Conservation (phyloP, 140 eudicot species). For the Bidens hawaiensis region DNA sequence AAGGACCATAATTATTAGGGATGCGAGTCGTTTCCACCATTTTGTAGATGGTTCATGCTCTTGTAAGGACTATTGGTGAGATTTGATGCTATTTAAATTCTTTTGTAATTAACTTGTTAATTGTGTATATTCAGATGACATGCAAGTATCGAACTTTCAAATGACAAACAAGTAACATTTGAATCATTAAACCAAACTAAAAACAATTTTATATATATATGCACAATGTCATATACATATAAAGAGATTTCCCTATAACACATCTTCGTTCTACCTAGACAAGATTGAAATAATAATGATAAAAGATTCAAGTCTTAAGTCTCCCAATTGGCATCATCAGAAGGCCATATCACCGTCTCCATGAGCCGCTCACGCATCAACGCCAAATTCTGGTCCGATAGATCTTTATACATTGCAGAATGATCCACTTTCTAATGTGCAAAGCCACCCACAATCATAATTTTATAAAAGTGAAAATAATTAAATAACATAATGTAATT, state of each 20-base stretch:
- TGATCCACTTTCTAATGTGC: conserved; percentile 75
- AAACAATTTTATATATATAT: conserved; percentile 24
- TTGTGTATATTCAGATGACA: too few relatives aligned
- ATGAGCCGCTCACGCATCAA: conserved; percentile 91
- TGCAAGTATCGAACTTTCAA: neutral
- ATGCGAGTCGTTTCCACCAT: conserved; percentile 55
- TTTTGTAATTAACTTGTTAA: neutral
- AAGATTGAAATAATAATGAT: conserved; percentile 15
- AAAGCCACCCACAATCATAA: conserved; percentile 1
- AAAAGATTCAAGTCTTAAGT: conserved; percentile 20
- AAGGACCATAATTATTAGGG: conserved; percentile 45
- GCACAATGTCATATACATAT: conserved; percentile 32
- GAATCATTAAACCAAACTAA: conserved; percentile 15
- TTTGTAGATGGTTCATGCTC: conserved; percentile 52
- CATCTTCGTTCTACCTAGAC: conserved; percentile 30
- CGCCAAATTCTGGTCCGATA: conserved; percentile 84
- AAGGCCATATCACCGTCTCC: conserved; percentile 88
- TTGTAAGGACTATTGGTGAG: conserved; percentile 60
- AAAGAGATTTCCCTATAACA: conserved; percentile 19
- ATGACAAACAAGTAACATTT: neutral
- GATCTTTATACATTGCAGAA: conserved; percentile 63
- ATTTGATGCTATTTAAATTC: neutral
- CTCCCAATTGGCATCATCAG: conserved; percentile 72
- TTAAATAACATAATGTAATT: neutral
- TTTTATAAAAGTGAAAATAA: neutral